These are phyloP conservation scores for Kluyveromyces sp. DNA, from an alignment of 1,139 yeast species.

Conservation along the genomic window DNA sequence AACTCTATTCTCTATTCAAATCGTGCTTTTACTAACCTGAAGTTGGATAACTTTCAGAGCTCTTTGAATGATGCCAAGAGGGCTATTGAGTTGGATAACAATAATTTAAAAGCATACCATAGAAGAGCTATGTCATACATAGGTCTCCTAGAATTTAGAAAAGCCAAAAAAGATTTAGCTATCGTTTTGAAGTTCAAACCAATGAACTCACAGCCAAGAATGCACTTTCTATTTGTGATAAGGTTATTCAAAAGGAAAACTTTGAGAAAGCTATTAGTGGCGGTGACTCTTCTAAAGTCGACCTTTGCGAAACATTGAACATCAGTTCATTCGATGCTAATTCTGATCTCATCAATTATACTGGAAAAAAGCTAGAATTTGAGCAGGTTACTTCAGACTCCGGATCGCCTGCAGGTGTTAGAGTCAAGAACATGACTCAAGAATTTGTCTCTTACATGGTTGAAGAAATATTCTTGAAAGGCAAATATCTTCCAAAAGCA, in stretches of 20 bases:
- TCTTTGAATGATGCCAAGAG: constrained; percentile 71
- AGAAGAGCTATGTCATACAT: constrained; percentile 78
- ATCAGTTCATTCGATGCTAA: constrained; percentile 40
- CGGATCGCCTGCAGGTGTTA: constrained; percentile 25
- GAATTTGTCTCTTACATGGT: constrained; percentile 62
- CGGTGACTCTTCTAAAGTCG: constrained; percentile 39
- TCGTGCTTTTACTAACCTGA: constrained; percentile 85
- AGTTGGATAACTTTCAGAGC: constrained; percentile 76
- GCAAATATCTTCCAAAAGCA: constrained; percentile 67
- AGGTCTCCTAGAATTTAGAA: constrained; percentile 69
- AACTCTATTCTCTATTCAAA: constrained; percentile 76
- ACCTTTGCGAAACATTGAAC: constrained; percentile 38
- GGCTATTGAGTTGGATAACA: constrained; percentile 61
- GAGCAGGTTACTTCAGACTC: constrained; percentile 28
- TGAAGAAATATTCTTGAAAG: constrained; percentile 53
- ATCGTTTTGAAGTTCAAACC: constrained; percentile 51
- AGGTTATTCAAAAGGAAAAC: constrained; percentile 63
- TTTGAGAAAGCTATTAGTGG: constrained; percentile 85
- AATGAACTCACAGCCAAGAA: constrained; percentile 60
- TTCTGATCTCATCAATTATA: constrained; percentile 39
- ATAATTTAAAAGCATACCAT: constrained; percentile 65
- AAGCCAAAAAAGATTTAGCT: constrained; percentile 66
- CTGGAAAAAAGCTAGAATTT: constrained; percentile 54
- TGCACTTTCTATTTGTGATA: constrained; percentile 57
- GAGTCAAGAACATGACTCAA: constrained; percentile 31